Conservation (phyloP, 352 stramenopile genomes). For the Globisporangium viniferum region DNA sequence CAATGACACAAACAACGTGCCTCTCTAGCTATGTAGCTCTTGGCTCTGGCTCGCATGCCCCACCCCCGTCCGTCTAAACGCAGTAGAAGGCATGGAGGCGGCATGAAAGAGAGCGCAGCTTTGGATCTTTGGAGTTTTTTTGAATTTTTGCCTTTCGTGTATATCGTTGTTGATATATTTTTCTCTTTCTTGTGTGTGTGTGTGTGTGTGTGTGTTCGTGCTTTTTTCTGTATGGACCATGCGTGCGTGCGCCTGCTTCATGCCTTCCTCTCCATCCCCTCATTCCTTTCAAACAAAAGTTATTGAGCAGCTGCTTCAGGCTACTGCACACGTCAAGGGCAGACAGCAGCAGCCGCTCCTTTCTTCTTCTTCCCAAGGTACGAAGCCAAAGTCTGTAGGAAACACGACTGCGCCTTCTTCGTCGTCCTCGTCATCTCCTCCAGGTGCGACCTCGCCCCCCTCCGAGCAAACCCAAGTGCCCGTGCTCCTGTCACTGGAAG, state of each 20-base stretch:
- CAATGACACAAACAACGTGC: neutral
- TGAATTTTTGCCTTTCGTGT: constrained; percentile 14
- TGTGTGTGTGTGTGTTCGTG: constrained; percentile 11
- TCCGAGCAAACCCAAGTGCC: neutral
- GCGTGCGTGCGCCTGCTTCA: neutral
- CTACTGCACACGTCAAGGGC: constrained; percentile 25
- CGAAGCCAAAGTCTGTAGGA: neutral
- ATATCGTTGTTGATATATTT: constrained; percentile 20
- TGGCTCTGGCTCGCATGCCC: neutral
- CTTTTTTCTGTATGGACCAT: neutral
- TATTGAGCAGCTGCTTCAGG: constrained; percentile 66
- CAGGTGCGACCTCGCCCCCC: neutral
- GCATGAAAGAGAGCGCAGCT: neutral
- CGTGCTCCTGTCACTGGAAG: neutral
- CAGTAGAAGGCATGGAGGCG: constrained; percentile 5
- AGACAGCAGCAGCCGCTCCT: neutral
- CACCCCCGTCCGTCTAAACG: neutral
- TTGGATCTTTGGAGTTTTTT: constrained; percentile 1
- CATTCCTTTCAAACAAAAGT: constrained; percentile 24
- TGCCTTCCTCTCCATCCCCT: neutral
- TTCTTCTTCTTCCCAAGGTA: constrained; percentile 1
- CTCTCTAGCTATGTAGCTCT: constrained; percentile 5
- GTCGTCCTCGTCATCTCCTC: neutral
- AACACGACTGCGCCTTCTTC: neutral
- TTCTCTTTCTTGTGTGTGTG: constrained; percentile 9